Base-by-base conservation (phyloP, 805 yeast genomes). In the Kodamaea hsintzibuensis region DNA sequence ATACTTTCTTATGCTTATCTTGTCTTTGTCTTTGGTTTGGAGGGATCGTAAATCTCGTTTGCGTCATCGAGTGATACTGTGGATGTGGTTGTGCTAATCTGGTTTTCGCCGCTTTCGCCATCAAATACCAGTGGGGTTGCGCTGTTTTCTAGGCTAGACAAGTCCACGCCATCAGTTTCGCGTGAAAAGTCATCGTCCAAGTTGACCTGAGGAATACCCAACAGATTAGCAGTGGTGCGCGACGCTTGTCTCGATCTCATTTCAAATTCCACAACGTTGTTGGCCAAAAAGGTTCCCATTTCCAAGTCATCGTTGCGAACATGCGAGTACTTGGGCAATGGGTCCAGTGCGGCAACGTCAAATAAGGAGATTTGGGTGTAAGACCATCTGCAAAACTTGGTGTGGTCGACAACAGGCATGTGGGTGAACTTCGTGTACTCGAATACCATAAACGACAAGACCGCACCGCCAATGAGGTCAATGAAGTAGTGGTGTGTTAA, bases 401-500 rank as follows among this genome's bases (percentile, higher is more conserved):
- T 69, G n/a, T 68, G 65, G 49, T 79, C 82, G 33, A 75, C 73
- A 12, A 80, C 64, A 6, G 98, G 98, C 63, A 92, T 73, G 59
- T 79, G 82, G 16, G 78, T 81, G 63, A 85, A 83, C 66, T 84
- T 85, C 51, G 90, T 84, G 61, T 85, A 81, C 57, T 81, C 78
- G 70, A 90, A 92, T 33, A 89, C 85, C 13, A 81, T 68, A 55
- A 85, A 80, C 0, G 96, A 84, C 53, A 95, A 76, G n/a, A 84
- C 80, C 1, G 97, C 93, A 18, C 99, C 99, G n/a, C 90, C 93
- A 64, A 90, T 89, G 51, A 93, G 82, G 68, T 93, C 98, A 56
- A 93, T 84, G 65, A 95, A 95, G 69, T 93, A 93, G 72, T 93
- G 99, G 71, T 93, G 99, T 0, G 98, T 93, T 64, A 93, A 79